phyloP scores from a whole-genome alignment of 2,329 filamentous ascomycete species.

The Xylogone sp. region DNA sequence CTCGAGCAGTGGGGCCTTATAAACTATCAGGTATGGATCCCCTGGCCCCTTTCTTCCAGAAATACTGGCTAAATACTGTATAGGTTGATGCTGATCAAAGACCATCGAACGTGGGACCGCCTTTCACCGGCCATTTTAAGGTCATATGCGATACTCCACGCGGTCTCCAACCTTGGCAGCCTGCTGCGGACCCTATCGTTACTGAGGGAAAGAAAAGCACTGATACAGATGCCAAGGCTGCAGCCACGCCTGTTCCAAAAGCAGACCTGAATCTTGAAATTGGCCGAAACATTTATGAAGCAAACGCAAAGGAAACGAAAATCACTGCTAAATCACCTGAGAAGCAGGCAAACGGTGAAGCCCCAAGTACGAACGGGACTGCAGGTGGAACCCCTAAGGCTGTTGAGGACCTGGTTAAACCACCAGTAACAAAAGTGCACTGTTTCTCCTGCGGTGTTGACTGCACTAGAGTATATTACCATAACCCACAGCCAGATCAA shows the following conservation, averaged over 20 bases:
- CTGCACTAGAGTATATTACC: conserved; percentile 70
- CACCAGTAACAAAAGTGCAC: conserved; percentile 65
- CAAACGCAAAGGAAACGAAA: conserved; percentile 70
- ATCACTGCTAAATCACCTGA: conserved; percentile 60
- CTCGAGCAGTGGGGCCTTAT: conserved; percentile 98
- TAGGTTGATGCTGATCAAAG: conserved; percentile 95
- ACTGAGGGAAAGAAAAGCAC: conserved; percentile 55
- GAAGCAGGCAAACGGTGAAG: conserved; percentile 72
- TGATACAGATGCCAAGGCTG: conserved; percentile 50
- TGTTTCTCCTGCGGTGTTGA: conserved; percentile 93
- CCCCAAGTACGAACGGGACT: conserved; percentile 61
- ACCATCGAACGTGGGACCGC: conserved; percentile 91
- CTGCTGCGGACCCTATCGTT: conserved; percentile 70
- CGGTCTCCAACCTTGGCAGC: conserved; percentile 92
- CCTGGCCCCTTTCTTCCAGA: conserved; percentile 2
- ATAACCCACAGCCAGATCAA: conserved; percentile 53
- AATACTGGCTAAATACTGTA: conserved; percentile 22
- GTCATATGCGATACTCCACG: conserved; percentile 94
- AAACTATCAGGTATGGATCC: conserved; percentile 80
- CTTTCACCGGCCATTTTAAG: conserved; percentile 96
- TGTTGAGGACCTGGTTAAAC: conserved; percentile 59
- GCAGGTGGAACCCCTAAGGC: conserved; percentile 35
- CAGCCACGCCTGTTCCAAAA: conserved; percentile 63
- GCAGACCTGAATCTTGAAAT: conserved; percentile 87
- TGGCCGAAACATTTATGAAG: conserved; percentile 93